Evolutionary conservation across 108 stramenopile species (phyloP), one percentile per base, ranked within the genome.

Genomic region (Nitzschia inconspicua): DNA sequence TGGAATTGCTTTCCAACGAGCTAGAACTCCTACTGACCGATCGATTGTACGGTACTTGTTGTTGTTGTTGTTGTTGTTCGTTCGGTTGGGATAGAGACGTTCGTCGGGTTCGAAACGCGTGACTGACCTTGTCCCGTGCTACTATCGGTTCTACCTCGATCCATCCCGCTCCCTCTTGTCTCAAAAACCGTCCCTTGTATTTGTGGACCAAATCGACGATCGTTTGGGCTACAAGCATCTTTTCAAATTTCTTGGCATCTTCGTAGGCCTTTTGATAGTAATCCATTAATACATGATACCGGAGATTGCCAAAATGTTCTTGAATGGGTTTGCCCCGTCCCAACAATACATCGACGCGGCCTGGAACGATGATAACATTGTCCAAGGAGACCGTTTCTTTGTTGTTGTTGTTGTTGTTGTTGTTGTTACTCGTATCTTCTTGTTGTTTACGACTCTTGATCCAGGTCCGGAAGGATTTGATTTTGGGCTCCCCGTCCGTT

Each of bases 241-340:
- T 66, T 4, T 66, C 54, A 47, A 66, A 56, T 24, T 66, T 66
- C 18, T 66, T 55, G 11, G 48, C 43, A 13, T 34, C 19, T 14
- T 66, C 65, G 34, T 66, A 66, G 4, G 22, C 20, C 2, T 51
- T 8, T 28, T 56, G 65, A 27, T 56, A 56, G 27, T 46, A 8
- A 1, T 66, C 65, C 31, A 66, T 3, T 5, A 66, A 31, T 4
- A 32, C 19, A 29, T 55, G 44, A 36, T 66, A 66, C 2, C 65
- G 34, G 3, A 66, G 14, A 47, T 66, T 66, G 1, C 65, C 65
- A 31, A 28, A 23, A 36, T 66, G 65, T 46, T 66, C 54, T 36
- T 66, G 65, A 36, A 66, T 40, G 4, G 65, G 65, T 30, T 56
- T 55, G 8, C 65, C 65, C 5, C 65, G 40, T 36, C 65, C 65